These are phyloP conservation scores for Hondaea fermentalgiana DNA, from an alignment of 108 stramenopile species.

Conservation along the genomic window DNA sequence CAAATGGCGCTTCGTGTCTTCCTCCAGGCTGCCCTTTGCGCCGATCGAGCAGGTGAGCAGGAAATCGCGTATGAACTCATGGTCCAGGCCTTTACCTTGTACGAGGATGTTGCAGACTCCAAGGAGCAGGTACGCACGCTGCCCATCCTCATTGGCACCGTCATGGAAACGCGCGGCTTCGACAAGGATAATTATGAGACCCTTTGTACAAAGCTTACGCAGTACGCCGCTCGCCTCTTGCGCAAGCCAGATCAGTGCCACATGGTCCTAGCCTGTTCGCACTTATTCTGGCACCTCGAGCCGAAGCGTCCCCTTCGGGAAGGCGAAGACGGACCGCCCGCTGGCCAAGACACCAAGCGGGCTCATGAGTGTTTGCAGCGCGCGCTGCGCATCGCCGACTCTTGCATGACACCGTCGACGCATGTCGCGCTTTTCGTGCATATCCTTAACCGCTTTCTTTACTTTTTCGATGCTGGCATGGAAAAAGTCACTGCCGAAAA, in stretches of 20 bases:
- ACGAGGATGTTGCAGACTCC: conserved; percentile 80
- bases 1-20: conserved; percentile 72
- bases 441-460: conserved; percentile 83
- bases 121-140: conserved; percentile 71
- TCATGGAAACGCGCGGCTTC: conserved; percentile 54
- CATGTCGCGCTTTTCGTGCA: conserved; percentile 83
- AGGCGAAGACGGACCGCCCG: not conserved
- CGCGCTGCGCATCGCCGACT: conserved; percentile 75
- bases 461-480: conserved; percentile 79
- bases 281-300: conserved; percentile 63
- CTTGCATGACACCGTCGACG: conserved; percentile 56
- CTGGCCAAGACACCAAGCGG: conserved; percentile 71
- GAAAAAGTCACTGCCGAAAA: conserved; percentile 70
- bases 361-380: conserved; percentile 87
- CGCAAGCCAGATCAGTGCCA: conserved; percentile 87
- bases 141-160: conserved; percentile 72
- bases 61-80: conserved; percentile 85
- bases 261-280: conserved; percentile 76
- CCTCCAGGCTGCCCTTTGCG: conserved; percentile 71
- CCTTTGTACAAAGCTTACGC: conserved; percentile 81
- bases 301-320: not conserved
- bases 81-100: conserved; percentile 78
- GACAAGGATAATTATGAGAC: conserved; percentile 76
- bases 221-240: conserved; percentile 83
- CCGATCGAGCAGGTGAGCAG: conserved; percentile 54